Percentiles rank a stretch among this genome's conserved stretches.
phyloP scores from a whole-genome alignment of 148 eudicot species.

The Pouteria glomerata region DNA sequence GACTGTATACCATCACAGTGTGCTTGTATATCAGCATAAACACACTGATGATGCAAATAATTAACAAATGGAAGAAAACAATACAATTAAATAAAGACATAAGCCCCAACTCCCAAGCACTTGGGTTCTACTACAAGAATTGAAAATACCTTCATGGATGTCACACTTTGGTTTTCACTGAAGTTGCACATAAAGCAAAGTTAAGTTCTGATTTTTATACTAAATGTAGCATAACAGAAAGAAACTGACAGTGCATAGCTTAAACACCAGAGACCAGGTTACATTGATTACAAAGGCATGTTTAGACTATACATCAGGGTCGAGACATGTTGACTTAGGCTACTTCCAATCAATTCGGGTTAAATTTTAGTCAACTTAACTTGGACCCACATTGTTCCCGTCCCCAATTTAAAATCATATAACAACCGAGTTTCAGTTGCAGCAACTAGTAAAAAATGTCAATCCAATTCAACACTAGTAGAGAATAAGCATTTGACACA shows the following conservation, averaged over 20 bases:
- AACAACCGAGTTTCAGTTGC: constrained; percentile 4
- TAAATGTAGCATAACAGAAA: not conserved
- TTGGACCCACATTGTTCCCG: not conserved
- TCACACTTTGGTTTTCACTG: no score
- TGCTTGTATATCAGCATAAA: no score
- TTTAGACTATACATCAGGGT: not conserved
- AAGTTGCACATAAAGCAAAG: no score
- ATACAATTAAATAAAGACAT: no score
- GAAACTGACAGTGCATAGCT: not conserved
- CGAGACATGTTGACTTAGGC: not conserved
- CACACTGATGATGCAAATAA: no score
- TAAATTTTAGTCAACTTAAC: no score
- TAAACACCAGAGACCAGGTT: not conserved
- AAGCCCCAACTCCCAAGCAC: not conserved
- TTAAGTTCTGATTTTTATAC: no score
- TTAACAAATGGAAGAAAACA: no score
- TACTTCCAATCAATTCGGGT: not conserved
- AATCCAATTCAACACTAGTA: not conserved
- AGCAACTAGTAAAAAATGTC: not conserved
- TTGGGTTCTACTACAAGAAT: not conserved
- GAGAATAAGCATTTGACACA: constrained; percentile 5
- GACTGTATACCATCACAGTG: no score
- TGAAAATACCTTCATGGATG: no score
- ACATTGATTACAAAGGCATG: not conserved
- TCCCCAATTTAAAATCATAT: no score